phyloP scores from a whole-genome alignment of 345 rosid genomes.

The Eucalyptus erythrocorys region DNA sequence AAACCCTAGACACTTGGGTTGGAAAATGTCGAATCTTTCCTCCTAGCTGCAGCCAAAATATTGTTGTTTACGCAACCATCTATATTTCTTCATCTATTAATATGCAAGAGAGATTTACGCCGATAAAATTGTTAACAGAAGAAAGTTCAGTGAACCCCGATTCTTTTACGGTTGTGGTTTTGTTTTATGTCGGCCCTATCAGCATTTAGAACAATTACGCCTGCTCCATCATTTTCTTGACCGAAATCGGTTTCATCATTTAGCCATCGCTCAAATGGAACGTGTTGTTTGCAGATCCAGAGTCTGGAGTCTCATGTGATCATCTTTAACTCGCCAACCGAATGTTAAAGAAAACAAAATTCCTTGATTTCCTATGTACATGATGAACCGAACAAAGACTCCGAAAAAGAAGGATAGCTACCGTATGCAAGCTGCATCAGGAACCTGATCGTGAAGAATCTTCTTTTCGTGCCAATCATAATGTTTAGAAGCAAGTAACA shows the following conservation, averaged over 20 bases:
- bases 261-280: neutral
- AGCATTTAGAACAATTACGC: neutral
- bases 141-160: neutral
- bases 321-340: neutral
- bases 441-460: neutral
- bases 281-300: neutral
- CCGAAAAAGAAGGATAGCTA: neutral
- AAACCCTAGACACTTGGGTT: neutral
- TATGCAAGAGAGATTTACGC: neutral
- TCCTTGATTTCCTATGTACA: neutral
- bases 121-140: neutral
- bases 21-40: neutral
- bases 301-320: neutral
- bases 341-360: neutral
- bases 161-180: neutral
- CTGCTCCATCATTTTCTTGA: neutral
- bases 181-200: neutral
- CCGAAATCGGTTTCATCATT: neutral
- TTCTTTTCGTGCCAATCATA: neutral
- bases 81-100: neutral
- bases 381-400: neutral
- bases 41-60: neutral
- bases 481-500: neutral
- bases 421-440: neutral
- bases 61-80: neutral